phyloP scores from a whole-genome alignment of 2,329 filamentous ascomycete species.

The Canariomyces notabilis region DNA sequence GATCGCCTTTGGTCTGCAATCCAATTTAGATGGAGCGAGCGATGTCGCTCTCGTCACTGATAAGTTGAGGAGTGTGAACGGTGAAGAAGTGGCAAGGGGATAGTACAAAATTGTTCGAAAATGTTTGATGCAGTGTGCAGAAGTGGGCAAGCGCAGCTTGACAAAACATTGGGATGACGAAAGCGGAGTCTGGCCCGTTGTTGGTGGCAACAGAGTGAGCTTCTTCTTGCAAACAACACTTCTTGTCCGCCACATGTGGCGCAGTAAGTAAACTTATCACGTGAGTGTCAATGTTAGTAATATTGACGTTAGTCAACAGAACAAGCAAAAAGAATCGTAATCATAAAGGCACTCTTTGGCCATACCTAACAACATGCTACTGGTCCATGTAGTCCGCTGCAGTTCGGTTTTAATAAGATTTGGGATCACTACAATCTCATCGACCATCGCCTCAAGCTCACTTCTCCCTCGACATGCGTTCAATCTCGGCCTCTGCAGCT shows the following conservation, averaged over 20 bases:
- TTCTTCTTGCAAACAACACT: slow-evolving; percentile 6
- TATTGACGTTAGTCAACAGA: no score
- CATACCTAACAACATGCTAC: no score
- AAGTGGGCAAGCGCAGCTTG: slow-evolving; percentile 7
- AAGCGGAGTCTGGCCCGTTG: slow-evolving; percentile 20
- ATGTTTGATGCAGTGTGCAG: slow-evolving; percentile 5
- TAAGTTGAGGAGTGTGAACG: slow-evolving; percentile 1
- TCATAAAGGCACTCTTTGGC: no score
- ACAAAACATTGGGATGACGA: slow-evolving; percentile 21
- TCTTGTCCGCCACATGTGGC: slow-evolving; percentile 8
- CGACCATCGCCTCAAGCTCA: background rate
- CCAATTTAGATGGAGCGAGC: background rate
- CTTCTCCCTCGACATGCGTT: background rate
- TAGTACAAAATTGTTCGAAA: slow-evolving; percentile 13
- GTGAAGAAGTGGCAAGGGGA: background rate
- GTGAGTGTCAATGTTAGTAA: no score
- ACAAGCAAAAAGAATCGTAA: no score
- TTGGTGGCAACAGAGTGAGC: slow-evolving; percentile 24
- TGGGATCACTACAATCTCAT: no score
- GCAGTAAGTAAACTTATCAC: background rate
- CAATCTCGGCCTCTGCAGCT: slow-evolving; percentile 12
- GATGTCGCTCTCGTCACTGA: background rate
- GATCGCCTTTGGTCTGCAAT: background rate
- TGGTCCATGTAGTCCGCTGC: no score
- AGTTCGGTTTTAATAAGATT: no score